Evolutionary conservation across 2,329 filamentous ascomycete genomes (phyloP), one percentile per base, ranked within the genome.

Genomic region (Colletotrichum aenigma): DNA sequence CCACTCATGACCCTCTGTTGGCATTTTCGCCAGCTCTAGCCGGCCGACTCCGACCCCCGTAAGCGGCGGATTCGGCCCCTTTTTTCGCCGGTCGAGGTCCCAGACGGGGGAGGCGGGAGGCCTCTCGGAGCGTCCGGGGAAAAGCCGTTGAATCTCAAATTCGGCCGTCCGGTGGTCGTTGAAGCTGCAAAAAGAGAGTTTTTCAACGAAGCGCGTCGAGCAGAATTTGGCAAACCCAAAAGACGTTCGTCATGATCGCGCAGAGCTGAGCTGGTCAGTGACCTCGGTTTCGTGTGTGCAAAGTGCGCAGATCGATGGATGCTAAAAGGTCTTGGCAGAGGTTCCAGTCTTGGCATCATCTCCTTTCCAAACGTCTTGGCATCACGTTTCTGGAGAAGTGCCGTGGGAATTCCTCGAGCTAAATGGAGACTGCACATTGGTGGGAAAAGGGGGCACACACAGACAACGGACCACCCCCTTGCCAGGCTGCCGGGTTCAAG

Each of bases 361-460:
- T 68, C 73, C 73, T 75, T 75, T 73, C 56, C n/a, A 36, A 43
- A 68, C 21, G 56, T n/a, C 73, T 73, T 64, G 38, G 64, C 64
- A 62, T 60, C 28, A 58, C 38, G 56, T 64, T 68, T 58, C 56
- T 68, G 64, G 73, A 66, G 62, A 43, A 26, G n/a, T 62, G 58
- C 43, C 34, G 69, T 43, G 38, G 55, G 32, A 72, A 38, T 34
- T 48, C 6, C 28, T 62, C 32, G 15, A 48, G 43, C 34, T 64
- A 24, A 36, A 66, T 24, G 32, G 32, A n/a, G 55, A 16, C 43
- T 56, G 26, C 65, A 15, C 52, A 75, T 75, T 73, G 64, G 73
- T 75, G 73, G 64, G 61, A 68, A 48, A 12, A 28, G 30, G 28
- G 43, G 52, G 24, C 61, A 6, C 43, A 43, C 34, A n/a, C 13